These are phyloP conservation scores for Protomyces arabidopsidicola DNA, from an alignment of 1,139 yeast genomes.

Conservation along the genomic window DNA sequence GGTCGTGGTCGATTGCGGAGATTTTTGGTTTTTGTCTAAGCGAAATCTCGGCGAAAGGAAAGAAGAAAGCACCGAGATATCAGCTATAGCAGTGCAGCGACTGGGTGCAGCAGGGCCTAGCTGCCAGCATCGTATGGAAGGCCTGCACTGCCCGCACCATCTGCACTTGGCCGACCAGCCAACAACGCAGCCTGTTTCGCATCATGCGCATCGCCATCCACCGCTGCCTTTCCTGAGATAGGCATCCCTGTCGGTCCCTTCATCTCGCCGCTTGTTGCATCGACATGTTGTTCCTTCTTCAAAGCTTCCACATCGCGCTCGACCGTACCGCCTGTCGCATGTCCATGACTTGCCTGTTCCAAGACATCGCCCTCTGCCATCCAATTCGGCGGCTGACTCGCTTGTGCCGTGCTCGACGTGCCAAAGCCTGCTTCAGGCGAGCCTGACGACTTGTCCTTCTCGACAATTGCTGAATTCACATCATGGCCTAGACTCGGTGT, in stretches of 20 bases:
- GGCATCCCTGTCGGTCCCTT: slow-evolving; percentile 18
- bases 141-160: slow-evolving; percentile 24
- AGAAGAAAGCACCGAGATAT: too few species aligned
- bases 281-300: slow-evolving; percentile 6
- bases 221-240: slow-evolving; percentile 4
- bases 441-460: not conserved
- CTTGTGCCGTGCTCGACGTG: not conserved
- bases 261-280: not conserved
- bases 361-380: slow-evolving; percentile 10
- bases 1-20: not conserved
- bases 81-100: not conserved
- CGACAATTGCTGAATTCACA: slow-evolving; percentile 12
- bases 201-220: slow-evolving; percentile 20
- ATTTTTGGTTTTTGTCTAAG: too few species aligned
- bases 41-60: too few species aligned
- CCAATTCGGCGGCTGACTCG: slow-evolving; percentile 20
- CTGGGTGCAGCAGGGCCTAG: not conserved
- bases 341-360: slow-evolving; percentile 22
- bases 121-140: slow-evolving; percentile 22
- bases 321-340: not conserved
- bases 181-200: slow-evolving; percentile 8
- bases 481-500: slow-evolving; percentile 10
- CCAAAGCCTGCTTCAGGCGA: slow-evolving; percentile 15
- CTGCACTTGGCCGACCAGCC: slow-evolving; percentile 7
- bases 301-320: slow-evolving; percentile 5